A percentile compares a stretch with the other conserved stretches of the same genome.
Evolutionary conservation across 352 stramenopile genomes (phyloP).

Genomic region (Aphanomyces invadans): DNA sequence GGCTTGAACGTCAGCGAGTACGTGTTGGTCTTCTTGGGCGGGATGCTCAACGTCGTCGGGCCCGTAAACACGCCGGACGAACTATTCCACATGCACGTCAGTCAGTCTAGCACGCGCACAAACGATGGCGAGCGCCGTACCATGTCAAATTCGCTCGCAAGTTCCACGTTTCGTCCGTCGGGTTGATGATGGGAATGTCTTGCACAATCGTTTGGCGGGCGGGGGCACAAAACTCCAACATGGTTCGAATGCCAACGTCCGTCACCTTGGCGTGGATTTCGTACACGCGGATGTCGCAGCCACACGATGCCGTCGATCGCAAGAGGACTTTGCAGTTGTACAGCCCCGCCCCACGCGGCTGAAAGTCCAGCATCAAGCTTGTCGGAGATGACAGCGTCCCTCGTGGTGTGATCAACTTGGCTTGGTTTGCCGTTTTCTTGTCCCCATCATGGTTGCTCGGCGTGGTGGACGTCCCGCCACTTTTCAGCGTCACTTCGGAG

Average conservation of each 20-base stretch:
- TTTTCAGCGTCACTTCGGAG: conserved; percentile 43
- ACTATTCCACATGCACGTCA: neutral
- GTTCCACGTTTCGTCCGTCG: conserved; percentile 71
- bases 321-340: conserved; percentile 68
- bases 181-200: conserved; percentile 87
- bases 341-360: conserved; percentile 56
- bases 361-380: conserved; percentile 58
- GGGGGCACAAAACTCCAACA: conserved; percentile 83
- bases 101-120: neutral
- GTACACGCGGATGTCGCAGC: conserved; percentile 75
- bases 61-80: conserved; percentile 50
- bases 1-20: conserved; percentile 82
- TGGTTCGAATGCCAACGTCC: conserved; percentile 75
- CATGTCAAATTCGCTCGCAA: conserved; percentile 59
- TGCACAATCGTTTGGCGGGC: conserved; percentile 84
- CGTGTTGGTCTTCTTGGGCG: conserved; percentile 51
- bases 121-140: neutral
- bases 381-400: conserved; percentile 34
- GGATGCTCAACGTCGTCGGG: conserved; percentile 52
- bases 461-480: neutral
- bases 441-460: conserved; percentile 16
- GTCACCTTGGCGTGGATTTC: conserved; percentile 79
- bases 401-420: conserved; percentile 40
- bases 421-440: conserved; percentile 39
- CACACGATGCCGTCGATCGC: conserved; percentile 50